Conservation (phyloP, 257 asterid species). For the Cynanchum wilfordii region DNA sequence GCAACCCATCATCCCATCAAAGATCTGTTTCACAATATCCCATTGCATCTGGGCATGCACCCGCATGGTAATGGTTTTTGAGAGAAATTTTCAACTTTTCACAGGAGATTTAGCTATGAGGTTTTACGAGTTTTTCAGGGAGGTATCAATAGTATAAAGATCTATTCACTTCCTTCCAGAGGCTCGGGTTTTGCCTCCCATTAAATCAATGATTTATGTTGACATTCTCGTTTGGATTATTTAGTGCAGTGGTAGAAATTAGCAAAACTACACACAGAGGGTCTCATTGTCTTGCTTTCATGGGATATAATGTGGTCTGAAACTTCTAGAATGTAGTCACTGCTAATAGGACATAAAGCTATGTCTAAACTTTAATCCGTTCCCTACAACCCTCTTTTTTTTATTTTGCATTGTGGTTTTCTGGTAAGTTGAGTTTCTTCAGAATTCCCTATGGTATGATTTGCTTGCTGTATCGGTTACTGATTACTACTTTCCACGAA, state of each 20-base stretch:
- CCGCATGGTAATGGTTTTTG: conserved; percentile 24
- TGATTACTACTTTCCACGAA: neutral
- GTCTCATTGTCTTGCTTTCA: neutral
- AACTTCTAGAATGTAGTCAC: neutral
- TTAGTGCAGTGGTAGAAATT: neutral
- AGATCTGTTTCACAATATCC: conserved; percentile 4
- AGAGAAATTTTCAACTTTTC: neutral
- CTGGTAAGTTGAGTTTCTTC: neutral
- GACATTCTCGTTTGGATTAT: neutral
- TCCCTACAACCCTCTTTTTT: too few relatives aligned
- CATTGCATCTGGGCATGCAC: conserved; percentile 3
- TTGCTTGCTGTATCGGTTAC: too few relatives aligned
- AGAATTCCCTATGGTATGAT: too few relatives aligned
- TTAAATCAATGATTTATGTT: neutral
- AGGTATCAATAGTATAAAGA: neutral
- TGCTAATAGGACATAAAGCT: neutral
- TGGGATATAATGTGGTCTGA: neutral
- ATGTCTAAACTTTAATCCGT: too few relatives aligned
- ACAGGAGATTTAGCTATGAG: neutral
- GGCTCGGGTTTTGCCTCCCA: neutral
- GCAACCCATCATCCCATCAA: conserved; percentile 12
- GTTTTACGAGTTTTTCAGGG: neutral
- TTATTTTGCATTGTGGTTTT: neutral
- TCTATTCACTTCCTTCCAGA: neutral
- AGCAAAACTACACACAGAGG: neutral